Evolutionary conservation across 2,329 filamentous ascomycete species (phyloP).

Genomic region (Hypoxylon sp.): DNA sequence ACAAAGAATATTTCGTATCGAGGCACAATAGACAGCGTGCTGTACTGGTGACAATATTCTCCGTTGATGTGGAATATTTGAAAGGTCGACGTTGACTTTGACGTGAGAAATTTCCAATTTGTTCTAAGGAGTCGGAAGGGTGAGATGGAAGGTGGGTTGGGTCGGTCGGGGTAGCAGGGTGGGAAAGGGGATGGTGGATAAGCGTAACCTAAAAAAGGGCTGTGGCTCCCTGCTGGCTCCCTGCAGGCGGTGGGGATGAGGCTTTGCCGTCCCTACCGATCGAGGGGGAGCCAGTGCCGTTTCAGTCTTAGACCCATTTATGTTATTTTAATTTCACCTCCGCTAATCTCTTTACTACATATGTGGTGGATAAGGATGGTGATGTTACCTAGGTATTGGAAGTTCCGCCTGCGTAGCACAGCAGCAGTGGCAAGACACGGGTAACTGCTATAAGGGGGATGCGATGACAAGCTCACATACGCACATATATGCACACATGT

Average conservation of each 20-base stretch:
- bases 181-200: background rate
- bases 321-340: constrained; percentile 3
- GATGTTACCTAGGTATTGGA: too few species aligned
- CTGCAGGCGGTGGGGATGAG: constrained; percentile 16
- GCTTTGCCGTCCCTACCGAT: constrained; percentile 23
- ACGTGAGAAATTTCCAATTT: background rate
- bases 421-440: too few species aligned
- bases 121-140: background rate
- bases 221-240: constrained; percentile 19
- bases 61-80: too few species aligned
- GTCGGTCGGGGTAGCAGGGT: too few species aligned
- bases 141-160: background rate
- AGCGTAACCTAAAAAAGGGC: constrained; percentile 15
- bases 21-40: background rate
- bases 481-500: too few species aligned
- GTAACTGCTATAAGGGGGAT: too few species aligned
- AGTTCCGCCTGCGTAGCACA: too few species aligned
- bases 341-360: background rate
- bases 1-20: too few species aligned
- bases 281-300: constrained; percentile 8
- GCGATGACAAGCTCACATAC: too few species aligned
- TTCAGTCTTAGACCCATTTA: constrained; percentile 7
- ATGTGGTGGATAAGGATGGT: too few species aligned
- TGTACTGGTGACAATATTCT: background rate
- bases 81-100: background rate